Evolutionary conservation across 2,329 filamentous ascomycete genomes (phyloP).

Genomic region (Xylaria sp.): DNA sequence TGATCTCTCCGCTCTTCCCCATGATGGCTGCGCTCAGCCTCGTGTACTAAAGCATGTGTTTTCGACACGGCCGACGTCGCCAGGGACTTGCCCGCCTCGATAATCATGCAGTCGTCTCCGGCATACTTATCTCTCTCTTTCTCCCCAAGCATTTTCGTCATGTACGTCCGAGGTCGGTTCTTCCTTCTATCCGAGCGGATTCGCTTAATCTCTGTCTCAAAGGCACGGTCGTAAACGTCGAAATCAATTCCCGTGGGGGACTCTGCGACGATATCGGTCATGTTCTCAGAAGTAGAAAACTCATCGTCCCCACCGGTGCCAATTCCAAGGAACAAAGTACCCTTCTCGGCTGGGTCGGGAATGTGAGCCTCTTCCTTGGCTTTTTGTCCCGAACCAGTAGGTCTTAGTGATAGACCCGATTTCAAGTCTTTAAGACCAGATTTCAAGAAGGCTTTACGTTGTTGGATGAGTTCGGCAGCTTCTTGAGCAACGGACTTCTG

Average conservation of each 20-base stretch:
- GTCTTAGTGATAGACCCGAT: constrained; percentile 46
- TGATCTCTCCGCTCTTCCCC: constrained; percentile 26
- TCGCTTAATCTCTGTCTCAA: constrained; percentile 79
- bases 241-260: constrained; percentile 86
- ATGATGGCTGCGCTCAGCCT: constrained; percentile 19
- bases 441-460: constrained; percentile 57
- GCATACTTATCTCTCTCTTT: constrained; percentile 54
- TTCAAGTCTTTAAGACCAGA: constrained; percentile 49
- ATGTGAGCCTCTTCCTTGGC: constrained; percentile 56
- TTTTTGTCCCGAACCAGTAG: constrained; percentile 48
- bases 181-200: constrained; percentile 53
- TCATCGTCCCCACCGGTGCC: constrained; percentile 70
- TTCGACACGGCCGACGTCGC: constrained; percentile 32
- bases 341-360: constrained; percentile 71
- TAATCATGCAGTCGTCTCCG: constrained; percentile 53
- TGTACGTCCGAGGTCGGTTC: constrained; percentile 57
- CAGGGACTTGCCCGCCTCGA: constrained; percentile 50
- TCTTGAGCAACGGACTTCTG: constrained; percentile 57
- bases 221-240: constrained; percentile 89
- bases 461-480: constrained; percentile 61
- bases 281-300: constrained; percentile 46
- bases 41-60: constrained; percentile 35
- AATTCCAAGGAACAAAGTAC: constrained; percentile 78
- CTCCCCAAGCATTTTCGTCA: constrained; percentile 61
- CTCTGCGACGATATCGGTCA: constrained; percentile 74